phyloP scores from a whole-genome alignment of 164 flowering plant species.

The Piper betle region DNA sequence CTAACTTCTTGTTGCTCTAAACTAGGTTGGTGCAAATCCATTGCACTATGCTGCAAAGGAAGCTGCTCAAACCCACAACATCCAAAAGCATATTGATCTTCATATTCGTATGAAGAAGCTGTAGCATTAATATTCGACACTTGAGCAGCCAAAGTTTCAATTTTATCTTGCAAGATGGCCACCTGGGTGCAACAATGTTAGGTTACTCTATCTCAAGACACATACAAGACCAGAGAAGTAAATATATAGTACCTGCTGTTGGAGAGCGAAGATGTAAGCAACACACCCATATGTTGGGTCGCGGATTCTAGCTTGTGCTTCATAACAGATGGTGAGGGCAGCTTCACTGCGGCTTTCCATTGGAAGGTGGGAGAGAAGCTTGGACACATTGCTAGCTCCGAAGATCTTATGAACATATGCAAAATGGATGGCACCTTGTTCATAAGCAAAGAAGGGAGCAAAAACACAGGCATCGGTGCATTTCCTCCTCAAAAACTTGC shows the following conservation, averaged over 20 bases:
- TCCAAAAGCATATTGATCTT: too few relatives aligned
- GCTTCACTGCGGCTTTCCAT: slow-evolving; percentile 45
- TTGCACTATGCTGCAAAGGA: not conserved
- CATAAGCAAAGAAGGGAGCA: slow-evolving; percentile 59
- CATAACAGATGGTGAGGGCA: slow-evolving; percentile 51
- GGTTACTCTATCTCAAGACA: too few relatives aligned
- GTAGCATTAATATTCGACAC: slow-evolving; percentile 12
- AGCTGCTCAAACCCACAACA: not conserved
- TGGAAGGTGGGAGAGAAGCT: slow-evolving; percentile 50
- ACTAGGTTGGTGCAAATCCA: not conserved
- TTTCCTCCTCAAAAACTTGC: slow-evolving; percentile 44
- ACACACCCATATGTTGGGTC: slow-evolving; percentile 74
- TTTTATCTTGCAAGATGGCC: slow-evolving; percentile 45
- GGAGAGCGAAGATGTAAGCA: slow-evolving; percentile 53
- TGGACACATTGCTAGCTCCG: slow-evolving; percentile 79
- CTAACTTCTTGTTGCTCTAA: not conserved
- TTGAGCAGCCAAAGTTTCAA: slow-evolving; percentile 34
- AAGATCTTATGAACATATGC: slow-evolving; percentile 75
- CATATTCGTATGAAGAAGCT: slow-evolving; percentile 3
- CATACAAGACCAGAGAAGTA: not conserved
- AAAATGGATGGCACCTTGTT: slow-evolving; percentile 50
- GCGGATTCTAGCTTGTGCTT: slow-evolving; percentile 52
- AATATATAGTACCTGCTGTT: slow-evolving; percentile 42
- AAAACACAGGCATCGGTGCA: slow-evolving; percentile 48
- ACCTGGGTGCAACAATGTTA: slow-evolving; percentile 25